These are phyloP conservation scores for Porogramme epimiltina DNA, from an alignment of 1,284 basidiomycete species.

Conservation along the genomic window DNA sequence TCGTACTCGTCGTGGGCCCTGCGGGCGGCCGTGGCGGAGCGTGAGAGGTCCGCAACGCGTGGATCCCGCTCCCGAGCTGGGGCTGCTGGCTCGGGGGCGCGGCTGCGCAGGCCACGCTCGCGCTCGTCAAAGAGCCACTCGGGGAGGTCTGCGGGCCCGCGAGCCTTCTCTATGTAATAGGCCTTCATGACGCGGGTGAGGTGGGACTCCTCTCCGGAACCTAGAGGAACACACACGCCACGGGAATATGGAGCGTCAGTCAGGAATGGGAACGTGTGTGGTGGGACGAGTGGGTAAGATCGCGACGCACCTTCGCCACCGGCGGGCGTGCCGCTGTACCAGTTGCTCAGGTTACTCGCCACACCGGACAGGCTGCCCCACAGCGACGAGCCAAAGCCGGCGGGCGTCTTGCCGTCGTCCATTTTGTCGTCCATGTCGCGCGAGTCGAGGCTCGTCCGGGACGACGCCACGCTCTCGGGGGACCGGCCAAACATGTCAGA, in stretches of 20 bases:
- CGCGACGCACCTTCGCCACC: constrained; percentile 50
- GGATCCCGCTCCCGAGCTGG: not conserved
- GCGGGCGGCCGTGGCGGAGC: constrained; percentile 11
- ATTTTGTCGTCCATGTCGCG: constrained; percentile 17
- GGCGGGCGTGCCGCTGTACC: constrained; percentile 46
- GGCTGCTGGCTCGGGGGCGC: not conserved
- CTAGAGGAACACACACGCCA: constrained; percentile 34
- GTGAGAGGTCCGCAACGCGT: constrained; percentile 5
- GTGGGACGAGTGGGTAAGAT: not conserved
- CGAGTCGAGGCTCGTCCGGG: constrained; percentile 48
- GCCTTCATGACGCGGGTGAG: constrained; percentile 67
- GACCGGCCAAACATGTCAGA: constrained; percentile 10
- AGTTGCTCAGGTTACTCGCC: constrained; percentile 56
- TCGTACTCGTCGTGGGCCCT: constrained; percentile 6
- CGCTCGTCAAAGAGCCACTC: constrained; percentile 65
- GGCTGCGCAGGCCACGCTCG: constrained; percentile 42
- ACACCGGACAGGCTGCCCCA: constrained; percentile 60
- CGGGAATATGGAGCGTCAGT: not conserved
- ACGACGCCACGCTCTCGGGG: constrained; percentile 37
- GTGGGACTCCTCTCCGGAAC: constrained; percentile 59
- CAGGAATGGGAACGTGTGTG: not conserved
- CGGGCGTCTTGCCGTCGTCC: constrained; percentile 14
- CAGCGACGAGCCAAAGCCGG: constrained; percentile 44
- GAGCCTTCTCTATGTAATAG: constrained; percentile 64
- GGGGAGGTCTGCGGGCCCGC: constrained; percentile 60